These are phyloP conservation scores for Colletotrichum coccodes DNA, from an alignment of 2,329 filamentous ascomycete genomes.

Conservation along the genomic window DNA sequence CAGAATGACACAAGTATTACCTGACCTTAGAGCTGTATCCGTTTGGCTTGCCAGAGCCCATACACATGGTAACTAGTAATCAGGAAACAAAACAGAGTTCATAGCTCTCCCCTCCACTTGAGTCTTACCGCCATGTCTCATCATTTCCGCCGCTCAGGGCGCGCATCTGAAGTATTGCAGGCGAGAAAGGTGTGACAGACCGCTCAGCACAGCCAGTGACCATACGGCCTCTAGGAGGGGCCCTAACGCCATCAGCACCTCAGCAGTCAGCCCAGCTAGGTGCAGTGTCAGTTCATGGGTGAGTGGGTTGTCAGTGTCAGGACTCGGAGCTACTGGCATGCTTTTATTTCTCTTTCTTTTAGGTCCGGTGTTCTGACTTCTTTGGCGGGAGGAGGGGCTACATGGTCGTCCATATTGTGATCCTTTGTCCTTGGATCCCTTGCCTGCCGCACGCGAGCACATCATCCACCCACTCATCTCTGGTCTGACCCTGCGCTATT, in stretches of 20 bases:
- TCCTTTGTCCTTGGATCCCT: conserved; percentile 28
- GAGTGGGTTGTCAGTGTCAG: conserved; percentile 23
- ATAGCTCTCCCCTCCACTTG: conserved; percentile 18
- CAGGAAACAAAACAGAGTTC: conserved; percentile 26
- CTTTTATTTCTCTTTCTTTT: too few relatives aligned
- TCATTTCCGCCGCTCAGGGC: conserved; percentile 27
- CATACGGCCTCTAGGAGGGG: conserved; percentile 14
- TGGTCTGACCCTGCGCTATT: conserved; percentile 20
- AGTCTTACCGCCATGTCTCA: conserved; percentile 30
- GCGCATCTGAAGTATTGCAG: conserved; percentile 27
- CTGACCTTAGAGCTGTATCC: not conserved
- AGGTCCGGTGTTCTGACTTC: not conserved
- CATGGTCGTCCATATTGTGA: not conserved
- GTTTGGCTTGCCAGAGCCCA: not conserved
- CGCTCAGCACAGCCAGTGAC: conserved; percentile 9
- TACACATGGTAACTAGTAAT: not conserved
- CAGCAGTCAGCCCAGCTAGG: conserved; percentile 10
- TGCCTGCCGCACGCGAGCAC: conserved; percentile 31
- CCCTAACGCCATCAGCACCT: conserved; percentile 22
- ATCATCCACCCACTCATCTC: conserved; percentile 26
- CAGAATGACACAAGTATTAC: conserved; percentile 14
- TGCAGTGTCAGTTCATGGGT: conserved; percentile 15
- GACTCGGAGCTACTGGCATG: not conserved
- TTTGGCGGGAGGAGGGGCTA: not conserved
- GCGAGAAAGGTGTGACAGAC: conserved; percentile 24